Evolutionary conservation across 2,329 filamentous ascomycete species (phyloP), one percentile per base, ranked within the genome.

Genomic region (Lithohypha guttulata): DNA sequence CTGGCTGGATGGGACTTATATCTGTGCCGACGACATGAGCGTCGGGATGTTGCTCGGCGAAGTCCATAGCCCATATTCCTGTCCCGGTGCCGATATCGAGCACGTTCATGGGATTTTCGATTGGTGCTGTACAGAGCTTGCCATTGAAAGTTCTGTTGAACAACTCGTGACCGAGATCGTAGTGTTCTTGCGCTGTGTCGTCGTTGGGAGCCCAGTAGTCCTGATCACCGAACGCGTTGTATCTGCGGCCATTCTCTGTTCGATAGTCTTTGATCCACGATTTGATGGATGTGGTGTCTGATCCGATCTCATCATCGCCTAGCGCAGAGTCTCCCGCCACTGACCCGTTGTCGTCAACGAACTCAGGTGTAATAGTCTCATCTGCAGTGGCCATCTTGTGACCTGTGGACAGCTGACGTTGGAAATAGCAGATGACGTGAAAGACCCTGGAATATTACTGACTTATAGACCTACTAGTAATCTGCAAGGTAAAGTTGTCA

Each of bases 201-300:
- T 65, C 62, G 44, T 64, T 64, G 8, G 62, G 62, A 19, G 63
- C 50, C 15, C 56, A 55, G 39, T 64, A 64, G 50, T 59, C 53
- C 25, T 53, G 54, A 21, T 58, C 56, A 32, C 51, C 43, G 42
- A 53, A 58, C 9, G 53, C 51, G 47, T 59, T 55, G 34, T 59
- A 59, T 5, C 55, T 52, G 23, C 57, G 49, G 8, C 56, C 57
- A 42, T 60, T 57, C 45, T 59, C 58, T 32, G 42, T 47, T 13
- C 45, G 43, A 39, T 54, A 50, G 17, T 34, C 27, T 29, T 10
- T 29, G 27, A 29, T 29, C 27, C 27, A 29, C 15, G 27, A 34
- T 14, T 29, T 10, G 6, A 29, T n/a, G 15, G 27, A 29, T 7
- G 27, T 29, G 11, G 27, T 29, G 27, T 29, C 27, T 14, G 27